phyloP scores from a whole-genome alignment of 768 basidiomycete genomes.

The Mycena amicta region DNA sequence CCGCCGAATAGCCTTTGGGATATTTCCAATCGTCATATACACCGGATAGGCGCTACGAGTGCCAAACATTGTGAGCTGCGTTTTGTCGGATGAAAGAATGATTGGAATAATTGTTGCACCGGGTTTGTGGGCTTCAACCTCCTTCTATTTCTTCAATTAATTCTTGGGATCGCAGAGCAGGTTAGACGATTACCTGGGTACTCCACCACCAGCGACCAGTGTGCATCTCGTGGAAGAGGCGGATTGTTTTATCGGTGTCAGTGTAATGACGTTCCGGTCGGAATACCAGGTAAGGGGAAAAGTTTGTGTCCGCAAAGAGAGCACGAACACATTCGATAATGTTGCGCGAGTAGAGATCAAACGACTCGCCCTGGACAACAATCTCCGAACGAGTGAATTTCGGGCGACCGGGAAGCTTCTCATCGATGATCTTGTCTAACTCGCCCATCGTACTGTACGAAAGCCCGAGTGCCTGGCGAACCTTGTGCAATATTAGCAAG shows the following conservation, averaged over 20 bases:
- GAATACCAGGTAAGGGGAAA: slow-evolving; percentile 27
- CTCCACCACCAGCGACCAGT: slow-evolving; percentile 34
- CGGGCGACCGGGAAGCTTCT: slow-evolving; percentile 24
- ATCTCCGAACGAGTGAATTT: slow-evolving; percentile 24
- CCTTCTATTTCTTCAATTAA: no score
- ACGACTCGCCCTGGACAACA: slow-evolving; percentile 25
- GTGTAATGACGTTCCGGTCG: slow-evolving; percentile 34
- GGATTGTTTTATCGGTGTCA: slow-evolving; percentile 17
- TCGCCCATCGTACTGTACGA: slow-evolving; percentile 29
- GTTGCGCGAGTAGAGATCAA: slow-evolving; percentile 31
- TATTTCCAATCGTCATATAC: not conserved
- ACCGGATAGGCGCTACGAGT: not conserved
- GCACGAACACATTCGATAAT: slow-evolving; percentile 32
- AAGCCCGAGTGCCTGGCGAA: slow-evolving; percentile 23
- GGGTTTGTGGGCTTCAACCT: not conserved
- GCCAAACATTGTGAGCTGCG: not conserved
- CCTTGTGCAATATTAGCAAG: slow-evolving; percentile 6
- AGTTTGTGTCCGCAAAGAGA: slow-evolving; percentile 33
- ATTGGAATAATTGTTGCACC: not conserved
- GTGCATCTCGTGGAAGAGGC: slow-evolving; percentile 29
- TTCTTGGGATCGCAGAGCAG: no score
- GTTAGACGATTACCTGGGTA: no score
- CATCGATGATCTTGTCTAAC: slow-evolving; percentile 34
- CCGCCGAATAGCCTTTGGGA: not conserved
- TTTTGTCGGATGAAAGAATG: not conserved